These are phyloP conservation scores for Lachnellula suecica DNA, from an alignment of 2,329 filamentous ascomycete genomes.

Conservation along the genomic window DNA sequence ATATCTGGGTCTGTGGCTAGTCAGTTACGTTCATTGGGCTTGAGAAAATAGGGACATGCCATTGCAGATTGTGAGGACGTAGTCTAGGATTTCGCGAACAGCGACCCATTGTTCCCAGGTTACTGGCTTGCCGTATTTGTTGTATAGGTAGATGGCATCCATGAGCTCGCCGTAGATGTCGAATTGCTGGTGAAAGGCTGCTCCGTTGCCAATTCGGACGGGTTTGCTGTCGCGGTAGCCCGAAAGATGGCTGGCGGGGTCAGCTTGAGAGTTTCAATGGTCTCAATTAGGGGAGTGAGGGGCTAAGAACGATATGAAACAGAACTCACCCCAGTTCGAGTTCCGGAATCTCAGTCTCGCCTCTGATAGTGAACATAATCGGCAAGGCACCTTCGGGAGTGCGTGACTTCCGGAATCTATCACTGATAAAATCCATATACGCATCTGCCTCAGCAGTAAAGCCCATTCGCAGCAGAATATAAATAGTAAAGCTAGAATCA, in stretches of 20 bases:
- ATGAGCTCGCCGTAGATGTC: slow-evolving; percentile 80
- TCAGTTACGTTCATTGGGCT: not conserved
- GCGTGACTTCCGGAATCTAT: slow-evolving; percentile 64
- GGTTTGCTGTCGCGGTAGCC: slow-evolving; percentile 71
- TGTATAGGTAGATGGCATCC: slow-evolving; percentile 76
- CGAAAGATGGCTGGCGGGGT: slow-evolving; percentile 54
- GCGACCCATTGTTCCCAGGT: slow-evolving; percentile 76
- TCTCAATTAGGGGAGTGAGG: no score
- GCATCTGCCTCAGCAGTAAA: slow-evolving; percentile 75
- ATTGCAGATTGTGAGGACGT: slow-evolving; percentile 66
- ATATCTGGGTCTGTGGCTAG: slow-evolving; percentile 61
- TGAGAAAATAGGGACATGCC: slow-evolving; percentile 40
- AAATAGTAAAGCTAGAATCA: slow-evolving; percentile 76
- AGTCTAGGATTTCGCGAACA: slow-evolving; percentile 70
- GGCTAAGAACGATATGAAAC: no score
- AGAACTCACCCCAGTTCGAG: slow-evolving; percentile 50
- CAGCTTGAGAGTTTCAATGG: no score
- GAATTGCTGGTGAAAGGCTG: slow-evolving; percentile 73
- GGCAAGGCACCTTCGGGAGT: slow-evolving; percentile 62
- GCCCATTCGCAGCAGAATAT: slow-evolving; percentile 73
- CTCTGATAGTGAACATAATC: slow-evolving; percentile 80
- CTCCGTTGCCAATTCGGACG: slow-evolving; percentile 75
- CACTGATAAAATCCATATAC: slow-evolving; percentile 77
- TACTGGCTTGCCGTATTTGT: slow-evolving; percentile 75
- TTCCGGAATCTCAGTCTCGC: slow-evolving; percentile 73